Base-by-base conservation (phyloP, 2,329 filamentous ascomycete genomes). In the Arthrobotrys musiformis region DNA sequence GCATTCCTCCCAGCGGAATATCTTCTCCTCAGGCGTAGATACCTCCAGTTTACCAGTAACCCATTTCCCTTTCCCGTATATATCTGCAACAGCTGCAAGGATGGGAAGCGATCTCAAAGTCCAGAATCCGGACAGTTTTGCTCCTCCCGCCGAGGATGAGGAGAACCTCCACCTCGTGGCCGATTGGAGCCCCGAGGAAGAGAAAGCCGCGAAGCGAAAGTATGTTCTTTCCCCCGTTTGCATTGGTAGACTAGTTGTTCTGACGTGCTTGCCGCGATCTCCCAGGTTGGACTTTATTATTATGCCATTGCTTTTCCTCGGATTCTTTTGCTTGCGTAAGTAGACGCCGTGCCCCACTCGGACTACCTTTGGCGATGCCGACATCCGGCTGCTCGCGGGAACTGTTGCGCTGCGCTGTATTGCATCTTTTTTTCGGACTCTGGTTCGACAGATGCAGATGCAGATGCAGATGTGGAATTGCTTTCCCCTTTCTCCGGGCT, bases 221-320 rank as follows among this genome's bases (percentile, higher is more conserved):
- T 76, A 76, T 13, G 72, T 76, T 44, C 6, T 56, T 50, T 37
- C 35, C 69, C 50, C 28, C n/a, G n/a, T n/a, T n/a, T n/a, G n/a
- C n/a, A n/a, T n/a, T n/a, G 6, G 28, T 42, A 50, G 26, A 40
- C 69, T 73, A 76, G 60, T 50, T 6, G 17, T 13, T 9, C 63
- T 69, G 56, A 62, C 58, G 56, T 76, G 44, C 19, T 69, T 64
- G 40, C 40, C 26, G 70, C 35, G 17, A 37, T 67, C 11, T 30
- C 83, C 17, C 82, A 88, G 86, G 79, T 82, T 86, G 46, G 86
- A 88, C 73, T 80, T 81, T 6, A 84, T 84, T 0, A 85, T 88
- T 1, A 82, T 88, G 0, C 84, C 85, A 0, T 81, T 88, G 0
- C 83, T 88, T 0, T 84, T 86, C 42, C 82, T 88, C 0, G 86